phyloP scores from a whole-genome alignment of 2,329 filamentous ascomycete species.

The Claviceps sp. region DNA sequence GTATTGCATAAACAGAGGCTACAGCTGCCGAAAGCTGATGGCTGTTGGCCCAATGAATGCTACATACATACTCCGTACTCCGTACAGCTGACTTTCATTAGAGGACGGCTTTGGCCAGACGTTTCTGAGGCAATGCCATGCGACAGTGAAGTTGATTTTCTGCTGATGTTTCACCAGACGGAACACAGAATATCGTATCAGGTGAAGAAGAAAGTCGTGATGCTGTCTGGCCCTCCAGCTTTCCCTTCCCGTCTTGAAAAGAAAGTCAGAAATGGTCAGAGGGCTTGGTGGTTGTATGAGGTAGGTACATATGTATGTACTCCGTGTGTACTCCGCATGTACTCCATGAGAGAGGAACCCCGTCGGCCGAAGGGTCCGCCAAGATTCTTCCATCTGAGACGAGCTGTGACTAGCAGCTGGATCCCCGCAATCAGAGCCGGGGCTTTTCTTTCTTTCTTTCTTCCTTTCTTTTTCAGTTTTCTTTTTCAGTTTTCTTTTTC shows the following conservation, averaged over 20 bases:
- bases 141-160: background rate
- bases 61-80: background rate
- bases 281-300: background rate
- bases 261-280: background rate
- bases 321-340: too few species aligned
- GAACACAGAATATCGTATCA: background rate
- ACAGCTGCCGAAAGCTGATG: background rate
- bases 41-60: background rate
- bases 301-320: background rate
- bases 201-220: background rate
- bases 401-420: background rate
- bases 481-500: background rate
- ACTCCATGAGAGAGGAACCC: background rate
- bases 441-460: background rate
- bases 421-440: background rate
- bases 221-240: background rate
- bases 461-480: background rate
- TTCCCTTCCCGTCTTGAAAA: background rate
- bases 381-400: background rate
- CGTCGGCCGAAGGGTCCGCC: background rate
- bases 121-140: background rate
- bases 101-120: background rate
- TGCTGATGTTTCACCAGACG: background rate
- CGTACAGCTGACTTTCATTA: background rate
- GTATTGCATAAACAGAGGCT: background rate